These are phyloP conservation scores for Ceratobasidium sp. DNA, from an alignment of 1,284 basidiomycete genomes.

Conservation along the genomic window DNA sequence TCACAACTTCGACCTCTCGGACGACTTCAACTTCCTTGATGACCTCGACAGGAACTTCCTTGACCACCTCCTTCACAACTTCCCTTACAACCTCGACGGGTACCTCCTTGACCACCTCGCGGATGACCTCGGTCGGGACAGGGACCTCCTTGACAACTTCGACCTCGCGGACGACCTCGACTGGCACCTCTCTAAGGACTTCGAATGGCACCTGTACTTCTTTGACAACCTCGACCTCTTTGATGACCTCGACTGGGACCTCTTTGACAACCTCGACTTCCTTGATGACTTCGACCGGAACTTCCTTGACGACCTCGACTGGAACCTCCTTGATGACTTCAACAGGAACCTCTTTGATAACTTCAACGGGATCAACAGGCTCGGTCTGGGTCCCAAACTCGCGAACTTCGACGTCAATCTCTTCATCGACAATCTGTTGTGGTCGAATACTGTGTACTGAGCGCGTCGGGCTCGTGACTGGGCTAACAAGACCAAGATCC, in stretches of 20 bases:
- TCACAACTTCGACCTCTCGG: constrained; percentile 49
- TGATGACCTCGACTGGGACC: constrained; percentile 44
- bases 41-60: constrained; percentile 49
- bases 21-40: constrained; percentile 51
- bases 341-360: constrained; percentile 48
- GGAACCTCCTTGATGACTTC: constrained; percentile 47
- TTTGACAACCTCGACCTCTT: constrained; percentile 47
- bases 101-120: constrained; percentile 47
- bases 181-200: constrained; percentile 36
- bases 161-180: constrained; percentile 44
- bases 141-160: constrained; percentile 18
- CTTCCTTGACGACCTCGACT: constrained; percentile 49
- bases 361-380: constrained; percentile 43
- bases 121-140: constrained; percentile 44
- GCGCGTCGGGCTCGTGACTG: constrained; percentile 58
- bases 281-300: constrained; percentile 46
- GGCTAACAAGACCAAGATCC: constrained; percentile 52
- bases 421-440: constrained; percentile 51
- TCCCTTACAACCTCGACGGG: constrained; percentile 50
- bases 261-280: constrained; percentile 46
- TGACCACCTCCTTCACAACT: constrained; percentile 46
- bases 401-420: constrained; percentile 57
- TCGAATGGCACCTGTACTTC: constrained; percentile 32
- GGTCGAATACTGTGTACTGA: constrained; percentile 53
- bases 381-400: constrained; percentile 73